Percentiles rank a stretch among this genome's conserved stretches.
Conservation (phyloP, 139 green algal species). For the Chlamydomonas sp. region DNA sequence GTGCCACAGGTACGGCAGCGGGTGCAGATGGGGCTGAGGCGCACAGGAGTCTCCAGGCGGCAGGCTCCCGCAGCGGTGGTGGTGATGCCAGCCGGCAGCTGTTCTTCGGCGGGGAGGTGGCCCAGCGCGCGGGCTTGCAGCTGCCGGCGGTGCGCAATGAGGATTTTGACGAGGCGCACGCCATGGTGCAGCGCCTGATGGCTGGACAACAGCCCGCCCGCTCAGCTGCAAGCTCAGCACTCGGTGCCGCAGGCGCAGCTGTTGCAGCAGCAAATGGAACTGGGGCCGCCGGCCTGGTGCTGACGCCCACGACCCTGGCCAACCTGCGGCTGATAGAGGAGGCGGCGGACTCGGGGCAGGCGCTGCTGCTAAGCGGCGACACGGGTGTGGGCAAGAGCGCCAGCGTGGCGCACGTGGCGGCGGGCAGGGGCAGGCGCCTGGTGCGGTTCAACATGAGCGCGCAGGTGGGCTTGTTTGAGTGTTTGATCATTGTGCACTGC, state of each 20-base stretch:
- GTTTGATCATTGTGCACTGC: too few species aligned
- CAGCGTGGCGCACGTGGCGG: conserved; percentile 35
- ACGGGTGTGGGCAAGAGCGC: conserved; percentile 58
- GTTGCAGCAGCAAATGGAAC: background rate
- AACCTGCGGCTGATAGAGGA: conserved; percentile 38
- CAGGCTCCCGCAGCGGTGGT: too few species aligned
- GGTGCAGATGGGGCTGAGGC: too few species aligned
- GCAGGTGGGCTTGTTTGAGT: background rate
- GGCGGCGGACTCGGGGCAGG: conserved; percentile 13
- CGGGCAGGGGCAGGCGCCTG: conserved; percentile 16
- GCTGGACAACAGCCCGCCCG: too few species aligned
- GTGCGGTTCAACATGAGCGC: conserved; percentile 50
- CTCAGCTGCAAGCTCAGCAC: too few species aligned
- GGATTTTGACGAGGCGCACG: background rate
- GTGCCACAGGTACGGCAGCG: too few species aligned
- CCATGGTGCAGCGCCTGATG: background rate
- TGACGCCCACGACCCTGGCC: conserved; percentile 20
- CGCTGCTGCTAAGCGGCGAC: conserved; percentile 43
- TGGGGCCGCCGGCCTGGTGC: background rate
- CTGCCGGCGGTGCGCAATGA: background rate
- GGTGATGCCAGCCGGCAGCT: too few species aligned
- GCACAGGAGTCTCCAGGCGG: too few species aligned
- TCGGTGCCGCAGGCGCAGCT: background rate
- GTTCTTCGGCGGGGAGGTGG: background rate
- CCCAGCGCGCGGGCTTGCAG: background rate